Percentiles rank a stretch among this genome's conserved stretches.
phyloP scores from a whole-genome alignment of 2,329 filamentous ascomycete species.

The Fusarium pseudograminearum region DNA sequence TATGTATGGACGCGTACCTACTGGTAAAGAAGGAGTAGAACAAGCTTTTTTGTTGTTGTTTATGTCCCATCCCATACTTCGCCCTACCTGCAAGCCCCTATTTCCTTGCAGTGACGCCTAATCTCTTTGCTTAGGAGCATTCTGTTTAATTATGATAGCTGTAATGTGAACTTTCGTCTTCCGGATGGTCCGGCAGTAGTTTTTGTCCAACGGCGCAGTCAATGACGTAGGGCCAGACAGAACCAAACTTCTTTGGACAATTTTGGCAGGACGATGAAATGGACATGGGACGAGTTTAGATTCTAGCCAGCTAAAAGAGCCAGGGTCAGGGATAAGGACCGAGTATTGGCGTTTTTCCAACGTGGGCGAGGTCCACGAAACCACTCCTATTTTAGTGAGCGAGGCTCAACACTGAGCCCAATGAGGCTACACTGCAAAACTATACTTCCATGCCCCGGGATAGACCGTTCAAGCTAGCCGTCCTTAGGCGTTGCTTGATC shows the following conservation, averaged over 20 bases:
- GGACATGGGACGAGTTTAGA: constrained; percentile 39
- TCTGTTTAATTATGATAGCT: neutral
- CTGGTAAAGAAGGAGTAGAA: constrained; percentile 9
- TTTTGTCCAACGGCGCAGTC: constrained; percentile 23
- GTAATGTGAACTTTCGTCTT: neutral
- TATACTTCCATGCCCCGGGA: constrained; percentile 27
- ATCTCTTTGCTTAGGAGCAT: neutral
- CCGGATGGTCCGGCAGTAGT: constrained; percentile 37
- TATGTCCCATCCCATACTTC: neutral
- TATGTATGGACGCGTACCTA: constrained; percentile 13
- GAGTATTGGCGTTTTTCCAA: constrained; percentile 28
- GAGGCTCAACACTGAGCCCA: constrained; percentile 32
- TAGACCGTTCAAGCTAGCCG: constrained; percentile 37
- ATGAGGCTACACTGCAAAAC: constrained; percentile 27
- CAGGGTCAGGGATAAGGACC: constrained; percentile 33
- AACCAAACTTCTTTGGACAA: constrained; percentile 14
- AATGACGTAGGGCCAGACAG: constrained; percentile 39
- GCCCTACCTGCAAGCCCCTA: neutral
- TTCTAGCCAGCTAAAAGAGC: constrained; percentile 20
- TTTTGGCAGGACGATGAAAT: constrained; percentile 29
- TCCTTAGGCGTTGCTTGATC: constrained; percentile 31
- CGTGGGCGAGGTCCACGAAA: constrained; percentile 28
- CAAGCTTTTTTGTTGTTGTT: constrained; percentile 23
- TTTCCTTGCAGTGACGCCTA: neutral
- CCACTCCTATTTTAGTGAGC: constrained; percentile 22